phyloP scores from a whole-genome alignment of 495 filamentous ascomycete species.

The Sporormia fimetaria region DNA sequence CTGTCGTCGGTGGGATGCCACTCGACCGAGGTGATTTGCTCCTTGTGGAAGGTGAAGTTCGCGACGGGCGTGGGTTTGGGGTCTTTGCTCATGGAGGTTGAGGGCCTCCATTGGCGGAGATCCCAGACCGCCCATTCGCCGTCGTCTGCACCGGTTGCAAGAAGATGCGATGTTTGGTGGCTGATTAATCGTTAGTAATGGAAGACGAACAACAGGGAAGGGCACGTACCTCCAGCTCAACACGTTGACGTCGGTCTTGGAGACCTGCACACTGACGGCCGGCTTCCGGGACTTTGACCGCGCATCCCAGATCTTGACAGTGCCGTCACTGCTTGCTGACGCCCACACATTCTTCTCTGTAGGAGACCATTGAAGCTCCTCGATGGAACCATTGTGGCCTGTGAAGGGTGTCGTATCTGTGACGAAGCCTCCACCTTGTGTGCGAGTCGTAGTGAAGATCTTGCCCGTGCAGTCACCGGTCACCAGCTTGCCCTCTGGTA shows the following conservation, averaged over 20 bases:
- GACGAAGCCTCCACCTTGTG: slow-evolving; percentile 76
- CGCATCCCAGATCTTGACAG: slow-evolving; percentile 89
- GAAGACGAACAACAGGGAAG: no score
- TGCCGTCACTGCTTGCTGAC: slow-evolving; percentile 84
- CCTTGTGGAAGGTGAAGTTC: slow-evolving; percentile 84
- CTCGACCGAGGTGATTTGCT: slow-evolving; percentile 90
- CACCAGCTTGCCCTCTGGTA: slow-evolving; percentile 67
- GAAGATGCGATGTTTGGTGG: slow-evolving; percentile 70
- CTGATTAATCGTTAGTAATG: no score
- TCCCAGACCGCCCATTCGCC: slow-evolving; percentile 96
- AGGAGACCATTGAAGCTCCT: slow-evolving; percentile 94
- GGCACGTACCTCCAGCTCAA: no score
- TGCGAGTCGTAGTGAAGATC: slow-evolving; percentile 78
- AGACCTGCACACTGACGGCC: slow-evolving; percentile 74
- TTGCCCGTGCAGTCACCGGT: slow-evolving; percentile 84
- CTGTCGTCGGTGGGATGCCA: slow-evolving; percentile 97
- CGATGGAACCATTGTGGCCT: slow-evolving; percentile 73
- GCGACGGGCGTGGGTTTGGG: slow-evolving; percentile 62
- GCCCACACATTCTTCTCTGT: slow-evolving; percentile 85
- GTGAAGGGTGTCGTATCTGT: slow-evolving; percentile 69
- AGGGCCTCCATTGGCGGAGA: slow-evolving; percentile 80
- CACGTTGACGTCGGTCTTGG: slow-evolving; percentile 81
- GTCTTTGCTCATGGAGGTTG: slow-evolving; percentile 32
- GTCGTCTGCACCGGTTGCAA: slow-evolving; percentile 88
- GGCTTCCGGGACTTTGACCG: slow-evolving; percentile 77